These are phyloP conservation scores for Suillus discolor DNA, from an alignment of 768 basidiomycete species.

Conservation along the genomic window DNA sequence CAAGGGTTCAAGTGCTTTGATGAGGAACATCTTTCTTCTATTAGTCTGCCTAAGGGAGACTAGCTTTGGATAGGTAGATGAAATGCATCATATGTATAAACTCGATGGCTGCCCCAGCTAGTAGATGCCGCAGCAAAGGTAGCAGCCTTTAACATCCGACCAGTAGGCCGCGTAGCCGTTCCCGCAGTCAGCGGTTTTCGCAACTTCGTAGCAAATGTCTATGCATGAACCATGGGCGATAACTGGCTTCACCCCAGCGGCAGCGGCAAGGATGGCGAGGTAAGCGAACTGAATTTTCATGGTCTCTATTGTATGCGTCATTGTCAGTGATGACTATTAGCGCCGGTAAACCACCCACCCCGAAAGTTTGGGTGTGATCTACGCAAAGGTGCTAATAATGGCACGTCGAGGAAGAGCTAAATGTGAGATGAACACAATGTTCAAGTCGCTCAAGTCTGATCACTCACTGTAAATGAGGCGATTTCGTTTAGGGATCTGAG, in stretches of 20 bases:
- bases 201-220: background rate
- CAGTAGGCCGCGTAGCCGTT: background rate
- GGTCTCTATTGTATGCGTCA: background rate
- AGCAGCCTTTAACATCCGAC: background rate
- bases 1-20: background rate
- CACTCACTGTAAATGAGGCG: background rate
- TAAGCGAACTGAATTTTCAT: background rate
- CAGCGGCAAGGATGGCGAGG: background rate
- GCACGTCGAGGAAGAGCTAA: background rate
- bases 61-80: background rate
- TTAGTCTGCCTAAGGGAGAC: background rate
- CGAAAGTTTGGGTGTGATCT: background rate
- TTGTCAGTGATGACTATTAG: background rate
- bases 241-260: background rate
- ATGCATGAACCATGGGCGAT: background rate
- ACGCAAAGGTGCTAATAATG: background rate
- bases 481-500: background rate
- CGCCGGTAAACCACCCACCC: background rate
- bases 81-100: background rate
- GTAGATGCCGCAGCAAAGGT: background rate
- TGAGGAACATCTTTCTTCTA: background rate
- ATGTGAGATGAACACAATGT: background rate
- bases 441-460: background rate
- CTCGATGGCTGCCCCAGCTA: background rate
- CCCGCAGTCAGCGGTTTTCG: background rate